Evolutionary conservation across 495 filamentous ascomycete species (phyloP).

Genomic region (Talaromyces nanjingensis): DNA sequence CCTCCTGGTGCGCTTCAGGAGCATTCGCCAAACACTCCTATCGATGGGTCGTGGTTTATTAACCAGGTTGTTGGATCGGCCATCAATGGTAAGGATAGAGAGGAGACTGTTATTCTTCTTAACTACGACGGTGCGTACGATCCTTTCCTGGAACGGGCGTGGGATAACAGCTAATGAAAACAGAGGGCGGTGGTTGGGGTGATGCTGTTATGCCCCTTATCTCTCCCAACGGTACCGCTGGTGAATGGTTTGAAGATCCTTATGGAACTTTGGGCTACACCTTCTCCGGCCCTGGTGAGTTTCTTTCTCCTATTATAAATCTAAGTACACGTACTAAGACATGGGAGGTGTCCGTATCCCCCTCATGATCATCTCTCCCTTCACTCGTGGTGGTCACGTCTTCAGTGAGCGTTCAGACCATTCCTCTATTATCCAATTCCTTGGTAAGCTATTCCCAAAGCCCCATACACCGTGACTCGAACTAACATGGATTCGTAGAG

Average conservation of each 20-base stretch:
- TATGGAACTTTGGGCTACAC: conserved; percentile 5
- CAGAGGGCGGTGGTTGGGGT: conserved; percentile 7
- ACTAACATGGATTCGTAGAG: not conserved
- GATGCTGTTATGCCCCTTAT: conserved; percentile 5
- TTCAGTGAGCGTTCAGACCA: conserved; percentile 1
- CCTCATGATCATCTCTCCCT: conserved; percentile 5
- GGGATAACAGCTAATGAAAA: not conserved
- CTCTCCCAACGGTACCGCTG: conserved; percentile 2
- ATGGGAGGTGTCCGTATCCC: conserved; percentile 4
- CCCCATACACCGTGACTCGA: not conserved
- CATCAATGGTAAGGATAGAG: not conserved
- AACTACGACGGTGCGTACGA: conserved; percentile 5
- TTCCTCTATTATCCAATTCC: conserved; percentile 7
- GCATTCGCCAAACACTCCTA: conserved; percentile 2
- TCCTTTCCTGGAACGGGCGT: not conserved
- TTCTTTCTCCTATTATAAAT: not conserved
- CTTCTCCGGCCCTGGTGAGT: conserved; percentile 6
- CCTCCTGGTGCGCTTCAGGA: conserved; percentile 5
- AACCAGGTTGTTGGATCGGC: not conserved
- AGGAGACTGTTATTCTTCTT: conserved; percentile 6
- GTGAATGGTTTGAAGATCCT: conserved; percentile 9
- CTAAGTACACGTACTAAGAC: not conserved
- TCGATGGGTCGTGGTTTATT: conserved; percentile 6
- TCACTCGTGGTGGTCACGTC: conserved; percentile 7
- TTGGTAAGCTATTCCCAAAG: not conserved